A percentile compares a stretch with the other conserved stretches of the same genome.
Evolutionary conservation across 177 flowering plant genomes (phyloP).

Genomic region (Vitis hybrid): DNA sequence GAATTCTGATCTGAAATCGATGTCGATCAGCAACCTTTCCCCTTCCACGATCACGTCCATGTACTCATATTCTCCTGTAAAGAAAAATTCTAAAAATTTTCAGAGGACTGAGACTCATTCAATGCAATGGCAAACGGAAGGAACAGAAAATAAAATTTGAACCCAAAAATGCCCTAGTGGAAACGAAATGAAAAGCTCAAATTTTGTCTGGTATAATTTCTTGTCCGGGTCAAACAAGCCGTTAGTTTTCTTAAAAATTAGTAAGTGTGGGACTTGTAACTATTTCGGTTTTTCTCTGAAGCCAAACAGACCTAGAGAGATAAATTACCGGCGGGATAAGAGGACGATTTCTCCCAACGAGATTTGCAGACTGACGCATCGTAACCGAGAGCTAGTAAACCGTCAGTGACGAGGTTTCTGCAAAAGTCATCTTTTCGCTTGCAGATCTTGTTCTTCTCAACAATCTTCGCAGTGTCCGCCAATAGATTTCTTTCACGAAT

Average conservation of each 20-base stretch:
- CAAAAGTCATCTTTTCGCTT: slow-evolving; percentile 32
- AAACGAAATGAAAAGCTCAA: no score
- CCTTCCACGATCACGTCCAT: slow-evolving; percentile 51
- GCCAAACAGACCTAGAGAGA: slow-evolving; percentile 10
- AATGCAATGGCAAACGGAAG: not conserved
- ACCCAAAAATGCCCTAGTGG: no score
- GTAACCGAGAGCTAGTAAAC: slow-evolving; percentile 54
- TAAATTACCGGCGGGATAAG: slow-evolving; percentile 61
- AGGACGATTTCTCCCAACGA: slow-evolving; percentile 66
- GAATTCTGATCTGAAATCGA: slow-evolving; percentile 65
- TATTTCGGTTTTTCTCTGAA: not conserved
- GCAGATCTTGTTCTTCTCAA: slow-evolving; percentile 43
- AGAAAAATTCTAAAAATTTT: not conserved
- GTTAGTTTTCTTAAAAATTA: no score
- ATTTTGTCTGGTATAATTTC: no score
- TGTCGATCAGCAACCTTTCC: slow-evolving; percentile 50
- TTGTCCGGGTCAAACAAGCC: no score
- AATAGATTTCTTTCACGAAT: slow-evolving; percentile 40
- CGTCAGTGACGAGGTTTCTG: slow-evolving; percentile 39
- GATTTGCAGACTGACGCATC: slow-evolving; percentile 66
- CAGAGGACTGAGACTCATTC: no score
- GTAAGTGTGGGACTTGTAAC: no score
- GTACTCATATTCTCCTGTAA: slow-evolving; percentile 66
- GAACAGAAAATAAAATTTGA: not conserved
- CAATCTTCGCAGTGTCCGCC: slow-evolving; percentile 51